Base-by-base conservation (phyloP, 2,329 filamentous ascomycete species). In the Fusarium anguioides region DNA sequence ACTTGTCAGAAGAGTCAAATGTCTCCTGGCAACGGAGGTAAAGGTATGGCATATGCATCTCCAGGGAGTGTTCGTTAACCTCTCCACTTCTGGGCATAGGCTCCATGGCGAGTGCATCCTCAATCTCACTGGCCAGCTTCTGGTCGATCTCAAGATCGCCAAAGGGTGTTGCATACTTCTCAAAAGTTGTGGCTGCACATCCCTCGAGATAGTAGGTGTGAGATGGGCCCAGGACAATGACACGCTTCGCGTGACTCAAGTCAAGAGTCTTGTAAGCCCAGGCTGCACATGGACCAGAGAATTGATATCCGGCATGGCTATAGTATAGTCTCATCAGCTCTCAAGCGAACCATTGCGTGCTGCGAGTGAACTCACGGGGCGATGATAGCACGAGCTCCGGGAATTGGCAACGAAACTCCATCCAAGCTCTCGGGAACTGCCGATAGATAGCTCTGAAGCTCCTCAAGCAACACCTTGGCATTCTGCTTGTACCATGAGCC, bases 41-140 rank as follows among this genome's bases (percentile, higher is more conserved):
- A 66, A 98, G 91, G 75, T 96, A 97, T 0, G 96, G 95, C 10
- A 98, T 84, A 72, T 99, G 96, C 91, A 99, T 97, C 81, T 99
- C 96, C 3, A 98, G 86, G 49, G 93, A 97, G 79, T 99, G 96
- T 79, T 99, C 96, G 7, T 87, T 85, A 64, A 93, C 87, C 74
- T 99, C 96, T 8, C 88, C 83, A 6, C 81, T 73, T 18, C 78
- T 79, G 3, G 86, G 87, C 82, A 97, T 96, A 50, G 84, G 81
- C 18, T 64, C 56, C 68, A 82, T 76, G 2, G 51, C 46, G 1
- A 68, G 67, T 0, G 69, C 75, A 4, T 78, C 73, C 50, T 82
- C 75, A 18, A 93, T 79, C 62, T 83, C 75, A 35, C 81, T 71
- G 1, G 87, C 83, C 1, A 86, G 84, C 6, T 81, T 79, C 9